phyloP scores from a whole-genome alignment of 78 protist genomes.

The Dictyostelium firmibasis region DNA sequence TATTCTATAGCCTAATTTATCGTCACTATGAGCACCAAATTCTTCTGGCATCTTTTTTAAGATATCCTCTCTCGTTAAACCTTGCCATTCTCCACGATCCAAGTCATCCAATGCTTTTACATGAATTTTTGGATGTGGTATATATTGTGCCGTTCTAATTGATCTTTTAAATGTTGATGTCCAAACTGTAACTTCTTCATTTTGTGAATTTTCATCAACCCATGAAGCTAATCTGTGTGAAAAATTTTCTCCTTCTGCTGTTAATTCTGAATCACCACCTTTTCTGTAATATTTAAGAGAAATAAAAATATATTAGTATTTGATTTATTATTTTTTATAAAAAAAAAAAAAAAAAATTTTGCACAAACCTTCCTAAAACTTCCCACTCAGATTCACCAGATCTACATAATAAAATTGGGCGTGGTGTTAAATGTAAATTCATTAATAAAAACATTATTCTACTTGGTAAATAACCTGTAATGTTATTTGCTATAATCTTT shows the following conservation, averaged over 20 bases:
- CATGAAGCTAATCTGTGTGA: constrained; percentile 79
- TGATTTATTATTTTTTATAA: background rate
- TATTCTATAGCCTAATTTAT: constrained; percentile 91
- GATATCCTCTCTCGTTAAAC: constrained; percentile 93
- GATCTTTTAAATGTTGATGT: constrained; percentile 83
- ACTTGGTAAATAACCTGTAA: constrained; percentile 84
- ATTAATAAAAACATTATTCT: constrained; percentile 85
- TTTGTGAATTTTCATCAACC: constrained; percentile 47
- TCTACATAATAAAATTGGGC: constrained; percentile 83
- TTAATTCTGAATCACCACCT: constrained; percentile 94
- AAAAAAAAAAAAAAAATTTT: background rate
- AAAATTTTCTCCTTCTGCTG: constrained; percentile 81
- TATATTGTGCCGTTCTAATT: constrained; percentile 77
- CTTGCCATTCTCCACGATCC: constrained; percentile 97
- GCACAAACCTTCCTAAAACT: background rate
- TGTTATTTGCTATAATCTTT: constrained; percentile 59
- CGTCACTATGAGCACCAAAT: constrained; percentile 69
- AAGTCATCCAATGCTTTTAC: constrained; percentile 91
- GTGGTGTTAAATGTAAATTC: constrained; percentile 86
- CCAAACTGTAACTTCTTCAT: constrained; percentile 83
- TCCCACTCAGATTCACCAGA: constrained; percentile 63
- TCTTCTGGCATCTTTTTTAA: constrained; percentile 83
- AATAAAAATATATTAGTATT: too few species aligned
- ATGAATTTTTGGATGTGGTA: constrained; percentile 76
- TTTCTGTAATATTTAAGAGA: too few species aligned